phyloP scores from a whole-genome alignment of 495 filamentous ascomycete genomes.

The Aspergillus saccharolyticus region DNA sequence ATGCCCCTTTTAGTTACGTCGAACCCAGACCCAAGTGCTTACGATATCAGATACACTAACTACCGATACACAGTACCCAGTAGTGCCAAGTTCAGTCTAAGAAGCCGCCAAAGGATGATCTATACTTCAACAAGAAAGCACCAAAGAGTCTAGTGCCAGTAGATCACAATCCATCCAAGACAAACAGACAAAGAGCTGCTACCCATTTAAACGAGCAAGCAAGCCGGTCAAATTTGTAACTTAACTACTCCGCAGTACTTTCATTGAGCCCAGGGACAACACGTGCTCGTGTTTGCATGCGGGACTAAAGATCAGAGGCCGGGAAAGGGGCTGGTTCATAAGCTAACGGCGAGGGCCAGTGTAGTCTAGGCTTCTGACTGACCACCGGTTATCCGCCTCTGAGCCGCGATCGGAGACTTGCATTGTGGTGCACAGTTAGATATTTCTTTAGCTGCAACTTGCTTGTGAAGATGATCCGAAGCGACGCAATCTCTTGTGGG shows the following conservation, averaged over 20 bases:
- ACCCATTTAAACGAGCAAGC: not conserved
- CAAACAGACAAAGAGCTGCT: slow-evolving; percentile 10
- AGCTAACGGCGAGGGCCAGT: not conserved
- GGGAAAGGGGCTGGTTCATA: slow-evolving; percentile 2
- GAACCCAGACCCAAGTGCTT: not conserved
- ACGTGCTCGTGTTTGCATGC: slow-evolving; percentile 25
- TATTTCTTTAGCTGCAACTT: too few species aligned
- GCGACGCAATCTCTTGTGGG: too few species aligned
- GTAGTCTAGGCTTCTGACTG: not conserved
- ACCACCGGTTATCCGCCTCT: not conserved
- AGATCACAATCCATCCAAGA: not conserved
- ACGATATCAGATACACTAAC: too few species aligned
- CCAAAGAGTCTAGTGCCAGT: not conserved
- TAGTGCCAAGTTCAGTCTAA: not conserved
- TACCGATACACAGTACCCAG: too few species aligned
- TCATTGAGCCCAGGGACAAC: slow-evolving; percentile 5
- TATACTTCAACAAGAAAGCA: not conserved
- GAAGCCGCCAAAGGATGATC: not conserved
- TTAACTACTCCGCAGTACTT: too few species aligned
- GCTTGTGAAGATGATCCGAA: not conserved
- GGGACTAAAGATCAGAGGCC: slow-evolving; percentile 12
- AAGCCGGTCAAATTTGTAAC: not conserved
- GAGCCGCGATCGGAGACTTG: not conserved
- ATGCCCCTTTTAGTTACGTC: not conserved
- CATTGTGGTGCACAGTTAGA: not conserved